Conservation (phyloP, 192 early-diverging fungal genomes). For the Mortierella alpina region DNA sequence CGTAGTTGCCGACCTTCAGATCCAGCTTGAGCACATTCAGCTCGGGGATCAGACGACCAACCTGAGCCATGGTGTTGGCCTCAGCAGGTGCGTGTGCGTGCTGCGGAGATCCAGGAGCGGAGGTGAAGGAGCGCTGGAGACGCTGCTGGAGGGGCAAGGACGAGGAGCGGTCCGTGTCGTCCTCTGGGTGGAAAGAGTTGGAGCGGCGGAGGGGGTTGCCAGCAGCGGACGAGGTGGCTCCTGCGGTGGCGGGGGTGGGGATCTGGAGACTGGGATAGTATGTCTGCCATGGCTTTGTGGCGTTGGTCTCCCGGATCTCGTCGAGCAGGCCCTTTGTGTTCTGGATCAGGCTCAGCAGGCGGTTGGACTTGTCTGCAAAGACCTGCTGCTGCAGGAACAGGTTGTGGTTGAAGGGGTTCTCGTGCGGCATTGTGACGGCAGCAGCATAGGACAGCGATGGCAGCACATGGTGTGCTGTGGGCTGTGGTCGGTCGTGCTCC, state of each 20-base stretch:
- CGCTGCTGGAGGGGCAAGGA: slow-evolving; percentile 28
- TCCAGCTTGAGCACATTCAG: slow-evolving; percentile 76
- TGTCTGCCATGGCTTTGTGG: slow-evolving; percentile 67
- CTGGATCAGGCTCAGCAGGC: slow-evolving; percentile 74
- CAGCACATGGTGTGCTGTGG: slow-evolving; percentile 32
- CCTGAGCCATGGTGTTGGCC: slow-evolving; percentile 11
- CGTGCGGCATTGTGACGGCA: slow-evolving; percentile 21
- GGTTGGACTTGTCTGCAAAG: slow-evolving; percentile 80
- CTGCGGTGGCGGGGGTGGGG: slow-evolving; percentile 21
- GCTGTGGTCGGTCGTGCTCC: slow-evolving; percentile 24
- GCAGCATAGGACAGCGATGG: slow-evolving; percentile 49
- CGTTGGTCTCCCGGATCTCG: slow-evolving; percentile 77
- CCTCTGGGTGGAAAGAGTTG: slow-evolving; percentile 45
- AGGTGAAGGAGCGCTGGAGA: slow-evolving; percentile 51
- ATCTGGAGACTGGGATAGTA: slow-evolving; percentile 65
- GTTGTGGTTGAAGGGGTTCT: slow-evolving; percentile 49
- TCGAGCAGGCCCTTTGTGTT: slow-evolving; percentile 72
- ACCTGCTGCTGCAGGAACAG: slow-evolving; percentile 66
- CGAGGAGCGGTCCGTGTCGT: slow-evolving; percentile 24
- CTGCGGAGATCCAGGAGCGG: slow-evolving; percentile 40
- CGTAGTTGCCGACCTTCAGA: slow-evolving; percentile 72
- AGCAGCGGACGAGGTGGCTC: slow-evolving; percentile 28
- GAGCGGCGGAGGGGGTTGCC: slow-evolving; percentile 35
- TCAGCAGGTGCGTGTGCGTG: slow-evolving; percentile 8
- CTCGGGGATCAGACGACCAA: slow-evolving; percentile 55